Evolutionary conservation across 2,329 filamentous ascomycete species (phyloP), one percentile per base, ranked within the genome.

Genomic region (Fusarium secorum): DNA sequence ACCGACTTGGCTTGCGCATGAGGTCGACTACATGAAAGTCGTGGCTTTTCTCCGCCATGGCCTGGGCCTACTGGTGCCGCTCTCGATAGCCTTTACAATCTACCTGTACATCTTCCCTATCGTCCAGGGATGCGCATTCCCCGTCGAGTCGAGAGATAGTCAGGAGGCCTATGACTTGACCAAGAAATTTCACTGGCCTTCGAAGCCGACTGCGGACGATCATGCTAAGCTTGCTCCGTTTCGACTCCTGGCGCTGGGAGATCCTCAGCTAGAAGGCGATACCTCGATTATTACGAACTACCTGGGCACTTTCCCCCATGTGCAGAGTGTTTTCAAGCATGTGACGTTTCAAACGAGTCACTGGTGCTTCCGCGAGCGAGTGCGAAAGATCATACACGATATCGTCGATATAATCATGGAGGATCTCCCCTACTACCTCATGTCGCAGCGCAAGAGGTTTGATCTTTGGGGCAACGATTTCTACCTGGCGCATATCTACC

Each of bases 391-490:
- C 49, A 78, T 87, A 15, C 89, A 91, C 78, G 88, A 90, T 67
- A 64, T 87, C 0, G 81, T 91, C 59, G 89, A 91, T 71, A 81
- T 93, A 36, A 84, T 85, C 70, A 84, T 88, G 64, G 86, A 91
- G 62, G 94, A 97, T 78, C 82, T 94, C 4, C 90, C 89, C 11
- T 87, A 88, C 72, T 85, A 90, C 22, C 73, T 95, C 53, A 85
- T 90, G 72, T 90, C 90, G 2, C 83, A 87, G 54, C 88, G 93
- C 71, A 99, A 99, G 83, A 87, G 88, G 22, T 80, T 99, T 73
- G 96, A 99, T 80, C 87, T 98, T 4, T 88, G 94, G 76, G 96
- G 96, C 7, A 99, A 99, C 81, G 96, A 99, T 81, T 93, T 90
- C 77, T 99, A 98, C 80, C 88, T 99, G 35, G 93, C 93, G 24